Evolutionary conservation across 2,329 filamentous ascomycete species (phyloP).

Genomic region (Dactylonectria macrodidyma): DNA sequence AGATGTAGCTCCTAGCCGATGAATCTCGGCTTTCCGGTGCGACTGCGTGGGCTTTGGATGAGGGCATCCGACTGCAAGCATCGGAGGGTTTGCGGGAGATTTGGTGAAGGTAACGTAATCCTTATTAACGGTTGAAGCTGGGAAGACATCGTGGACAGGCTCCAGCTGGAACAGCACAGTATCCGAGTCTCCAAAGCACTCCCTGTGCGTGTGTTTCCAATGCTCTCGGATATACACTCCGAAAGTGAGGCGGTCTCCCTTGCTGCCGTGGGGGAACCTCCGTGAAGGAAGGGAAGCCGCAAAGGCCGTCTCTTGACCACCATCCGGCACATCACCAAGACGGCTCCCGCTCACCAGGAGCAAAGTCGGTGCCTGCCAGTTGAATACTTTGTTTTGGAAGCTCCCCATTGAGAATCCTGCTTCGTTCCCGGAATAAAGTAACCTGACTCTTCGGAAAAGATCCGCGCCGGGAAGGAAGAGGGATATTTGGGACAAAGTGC

Average conservation of each 20-base stretch:
- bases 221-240: slow-evolving; percentile 77
- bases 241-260: slow-evolving; percentile 71
- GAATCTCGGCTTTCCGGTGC: slow-evolving; percentile 58
- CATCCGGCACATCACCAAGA: slow-evolving; percentile 63
- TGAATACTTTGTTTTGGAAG: slow-evolving; percentile 82
- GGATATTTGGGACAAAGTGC: slow-evolving; percentile 77
- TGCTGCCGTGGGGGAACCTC: slow-evolving; percentile 68
- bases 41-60: slow-evolving; percentile 63
- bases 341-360: slow-evolving; percentile 78
- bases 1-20: slow-evolving; percentile 75
- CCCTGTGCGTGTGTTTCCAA: slow-evolving; percentile 78
- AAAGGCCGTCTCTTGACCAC: slow-evolving; percentile 70
- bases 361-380: slow-evolving; percentile 83
- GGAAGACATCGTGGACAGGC: slow-evolving; percentile 80
- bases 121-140: slow-evolving; percentile 73
- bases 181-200: slow-evolving; percentile 76
- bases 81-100: slow-evolving; percentile 71
- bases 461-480: slow-evolving; percentile 78
- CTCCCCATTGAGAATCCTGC: slow-evolving; percentile 84
- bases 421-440: slow-evolving; percentile 78
- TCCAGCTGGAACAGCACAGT: slow-evolving; percentile 80
- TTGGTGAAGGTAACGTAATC: slow-evolving; percentile 80
- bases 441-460: slow-evolving; percentile 76
- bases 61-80: slow-evolving; percentile 77
- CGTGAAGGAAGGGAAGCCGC: slow-evolving; percentile 74